Base-by-base conservation (phyloP, 108 stramenopile species). In the Parietichytrium sp. region DNA sequence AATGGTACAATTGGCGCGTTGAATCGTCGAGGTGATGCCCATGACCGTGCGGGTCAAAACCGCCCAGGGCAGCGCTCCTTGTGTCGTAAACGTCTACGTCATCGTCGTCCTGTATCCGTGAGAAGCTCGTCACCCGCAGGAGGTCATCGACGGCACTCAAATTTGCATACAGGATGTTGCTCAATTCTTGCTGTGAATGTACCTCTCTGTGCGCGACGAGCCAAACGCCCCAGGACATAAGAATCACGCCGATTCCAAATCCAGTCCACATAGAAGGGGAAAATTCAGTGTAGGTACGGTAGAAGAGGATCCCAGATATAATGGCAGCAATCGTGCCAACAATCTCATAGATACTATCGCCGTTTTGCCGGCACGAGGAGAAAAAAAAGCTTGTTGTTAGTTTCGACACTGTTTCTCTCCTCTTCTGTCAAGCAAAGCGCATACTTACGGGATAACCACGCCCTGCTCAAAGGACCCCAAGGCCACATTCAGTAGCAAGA, bases 321-420 rank as follows among this genome's bases (percentile, higher is more conserved):
- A 72, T 72, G 10, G 61, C 45, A 0, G 61, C 61, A 15, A 72
- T 13, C 10, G 61, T 72, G 15, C 61, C 61, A 20, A 72, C 61
- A 25, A 72, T 72, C 61, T 72, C 61, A 42, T 72, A 72, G 42
- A 72, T 72, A n/a, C n/a, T n/a, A n/a, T n/a, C n/a, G n/a, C n/a
- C n/a, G n/a, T n/a, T n/a, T n/a, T n/a, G n/a, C n/a, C n/a, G n/a
- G n/a, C n/a, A n/a, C n/a, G n/a, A n/a, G n/a, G n/a, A n/a, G n/a
- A n/a, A n/a, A n/a, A n/a, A n/a, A n/a, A n/a, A n/a, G n/a, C n/a
- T n/a, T n/a, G n/a, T n/a, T n/a, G n/a, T n/a, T n/a, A n/a, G n/a
- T n/a, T n/a, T n/a, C n/a, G n/a, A n/a, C n/a, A n/a, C n/a, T n/a
- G n/a, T n/a, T n/a, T n/a, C n/a, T n/a, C n/a, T n/a, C n/a, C n/a